Evolutionary conservation across 2,329 filamentous ascomycete species (phyloP).

Genomic region (Bretziella fagacearum): DNA sequence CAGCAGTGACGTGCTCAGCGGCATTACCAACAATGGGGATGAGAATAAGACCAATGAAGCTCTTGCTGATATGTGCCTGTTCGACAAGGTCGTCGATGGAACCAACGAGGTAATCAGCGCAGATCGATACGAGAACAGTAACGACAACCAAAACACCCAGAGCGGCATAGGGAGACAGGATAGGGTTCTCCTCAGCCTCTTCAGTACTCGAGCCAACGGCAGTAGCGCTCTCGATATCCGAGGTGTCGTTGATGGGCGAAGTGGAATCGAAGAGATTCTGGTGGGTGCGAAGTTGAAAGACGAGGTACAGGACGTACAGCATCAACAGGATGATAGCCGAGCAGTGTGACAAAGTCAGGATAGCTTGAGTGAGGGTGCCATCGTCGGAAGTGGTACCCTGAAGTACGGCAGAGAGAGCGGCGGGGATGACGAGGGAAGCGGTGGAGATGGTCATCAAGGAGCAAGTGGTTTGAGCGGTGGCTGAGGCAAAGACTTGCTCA

Average conservation of each 20-base stretch:
- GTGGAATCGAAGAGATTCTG: conserved; percentile 46
- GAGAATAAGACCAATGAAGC: conserved; percentile 63
- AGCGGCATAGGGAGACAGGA: conserved; percentile 47
- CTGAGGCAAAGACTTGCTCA: conserved; percentile 59
- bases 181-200: conserved; percentile 23
- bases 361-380: conserved; percentile 33
- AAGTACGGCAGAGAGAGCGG: conserved; percentile 54
- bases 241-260: conserved; percentile 11
- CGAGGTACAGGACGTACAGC: conserved; percentile 60
- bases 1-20: conserved; percentile 65
- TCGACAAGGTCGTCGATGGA: conserved; percentile 58
- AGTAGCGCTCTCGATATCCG: conserved; percentile 23
- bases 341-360: conserved; percentile 56
- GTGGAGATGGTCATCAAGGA: conserved; percentile 62
- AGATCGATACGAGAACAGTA: conserved; percentile 53
- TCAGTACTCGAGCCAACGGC: conserved; percentile 22
- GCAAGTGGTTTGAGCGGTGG: conserved; percentile 59
- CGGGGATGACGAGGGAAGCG: conserved; percentile 63
- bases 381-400: conserved; percentile 24
- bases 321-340: conserved; percentile 59
- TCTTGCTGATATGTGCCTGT: conserved; percentile 56
- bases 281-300: conserved; percentile 64
- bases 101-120: conserved; percentile 61
- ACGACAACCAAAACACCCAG: conserved; percentile 48
- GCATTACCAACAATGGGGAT: conserved; percentile 69